phyloP scores from a whole-genome alignment of 345 rosid species.

The Hypericum perforatum region DNA sequence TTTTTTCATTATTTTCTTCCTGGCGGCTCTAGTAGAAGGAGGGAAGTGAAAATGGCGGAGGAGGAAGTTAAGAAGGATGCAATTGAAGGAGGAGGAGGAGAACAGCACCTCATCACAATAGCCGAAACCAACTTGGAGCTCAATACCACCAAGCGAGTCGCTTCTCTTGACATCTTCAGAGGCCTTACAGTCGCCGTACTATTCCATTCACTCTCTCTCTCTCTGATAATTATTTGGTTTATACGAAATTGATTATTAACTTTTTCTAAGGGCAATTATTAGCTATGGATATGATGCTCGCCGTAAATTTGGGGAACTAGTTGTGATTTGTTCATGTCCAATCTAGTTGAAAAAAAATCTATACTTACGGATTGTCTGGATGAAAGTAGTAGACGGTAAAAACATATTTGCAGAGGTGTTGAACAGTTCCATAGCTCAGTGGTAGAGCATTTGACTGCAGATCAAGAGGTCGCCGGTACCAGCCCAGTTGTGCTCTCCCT shows the following conservation, averaged over 20 bases:
- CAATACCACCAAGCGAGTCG: constrained; percentile 33
- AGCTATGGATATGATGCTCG: no score
- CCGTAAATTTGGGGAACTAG: no score
- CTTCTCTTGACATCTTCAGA: constrained; percentile 78
- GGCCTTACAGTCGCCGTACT: constrained; percentile 81
- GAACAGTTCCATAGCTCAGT: constrained; percentile 68
- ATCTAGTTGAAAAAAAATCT: not conserved
- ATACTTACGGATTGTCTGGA: no score
- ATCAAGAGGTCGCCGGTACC: constrained; percentile 48
- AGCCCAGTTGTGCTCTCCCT: constrained; percentile 32
- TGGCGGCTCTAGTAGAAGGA: no score
- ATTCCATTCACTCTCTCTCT: not conserved
- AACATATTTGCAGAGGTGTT: no score
- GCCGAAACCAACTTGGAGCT: constrained; percentile 20
- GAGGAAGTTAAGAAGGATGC: no score
- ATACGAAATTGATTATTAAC: no score
- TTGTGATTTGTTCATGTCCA: rapidly evolving
- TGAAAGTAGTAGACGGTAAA: no score
- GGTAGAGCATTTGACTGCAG: constrained; percentile 87
- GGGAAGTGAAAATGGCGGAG: no score
- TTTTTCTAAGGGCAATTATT: no score
- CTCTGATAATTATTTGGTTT: not conserved
- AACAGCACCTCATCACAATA: constrained; percentile 27
- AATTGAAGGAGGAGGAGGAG: not conserved
- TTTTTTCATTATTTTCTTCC: no score